Percentiles rank a stretch among this genome's conserved stretches.
Evolutionary conservation across 2,329 filamentous ascomycete species (phyloP).

Genomic region (Diaporthe destruens): DNA sequence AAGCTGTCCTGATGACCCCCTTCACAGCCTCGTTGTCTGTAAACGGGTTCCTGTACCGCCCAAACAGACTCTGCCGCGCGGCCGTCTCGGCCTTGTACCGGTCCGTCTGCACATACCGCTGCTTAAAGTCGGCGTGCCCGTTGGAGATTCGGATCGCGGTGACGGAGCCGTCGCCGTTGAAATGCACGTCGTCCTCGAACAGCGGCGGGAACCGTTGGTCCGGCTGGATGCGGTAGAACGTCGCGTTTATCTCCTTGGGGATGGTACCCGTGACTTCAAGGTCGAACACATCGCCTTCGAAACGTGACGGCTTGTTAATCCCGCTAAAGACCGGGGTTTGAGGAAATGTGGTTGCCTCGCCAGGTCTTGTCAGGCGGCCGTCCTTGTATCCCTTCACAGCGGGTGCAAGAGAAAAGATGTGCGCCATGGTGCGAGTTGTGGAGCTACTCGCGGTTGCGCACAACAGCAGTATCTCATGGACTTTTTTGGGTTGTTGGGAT

Average conservation of each 20-base stretch:
- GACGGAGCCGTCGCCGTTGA: slow-evolving; percentile 54
- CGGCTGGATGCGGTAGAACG: slow-evolving; percentile 64
- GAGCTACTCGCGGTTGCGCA: slow-evolving; percentile 6
- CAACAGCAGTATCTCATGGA: rapidly evolving
- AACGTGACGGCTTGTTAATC: slow-evolving; percentile 54
- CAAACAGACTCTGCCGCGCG: slow-evolving; percentile 59
- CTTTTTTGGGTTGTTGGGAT: neutral
- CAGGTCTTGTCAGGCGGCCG: slow-evolving; percentile 47
- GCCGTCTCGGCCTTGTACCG: slow-evolving; percentile 47
- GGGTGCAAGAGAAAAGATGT: slow-evolving; percentile 52
- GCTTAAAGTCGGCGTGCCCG: slow-evolving; percentile 58
- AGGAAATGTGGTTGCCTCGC: slow-evolving; percentile 50
- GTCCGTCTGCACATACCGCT: slow-evolving; percentile 58
- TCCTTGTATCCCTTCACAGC: slow-evolving; percentile 49
- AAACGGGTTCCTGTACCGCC: slow-evolving; percentile 68
- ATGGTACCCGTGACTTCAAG: slow-evolving; percentile 58
- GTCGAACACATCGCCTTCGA: slow-evolving; percentile 52
- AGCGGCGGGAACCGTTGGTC: slow-evolving; percentile 67
- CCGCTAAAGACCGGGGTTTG: slow-evolving; percentile 51
- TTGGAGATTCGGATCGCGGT: slow-evolving; percentile 55
- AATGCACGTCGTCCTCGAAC: slow-evolving; percentile 64
- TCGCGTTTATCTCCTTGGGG: slow-evolving; percentile 59
- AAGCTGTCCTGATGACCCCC: slow-evolving; percentile 67
- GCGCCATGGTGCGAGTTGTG: slow-evolving; percentile 48
- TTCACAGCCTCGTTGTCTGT: slow-evolving; percentile 68